Conservation (phyloP, 768 basidiomycete genomes). For the Floccularia luteovirens region DNA sequence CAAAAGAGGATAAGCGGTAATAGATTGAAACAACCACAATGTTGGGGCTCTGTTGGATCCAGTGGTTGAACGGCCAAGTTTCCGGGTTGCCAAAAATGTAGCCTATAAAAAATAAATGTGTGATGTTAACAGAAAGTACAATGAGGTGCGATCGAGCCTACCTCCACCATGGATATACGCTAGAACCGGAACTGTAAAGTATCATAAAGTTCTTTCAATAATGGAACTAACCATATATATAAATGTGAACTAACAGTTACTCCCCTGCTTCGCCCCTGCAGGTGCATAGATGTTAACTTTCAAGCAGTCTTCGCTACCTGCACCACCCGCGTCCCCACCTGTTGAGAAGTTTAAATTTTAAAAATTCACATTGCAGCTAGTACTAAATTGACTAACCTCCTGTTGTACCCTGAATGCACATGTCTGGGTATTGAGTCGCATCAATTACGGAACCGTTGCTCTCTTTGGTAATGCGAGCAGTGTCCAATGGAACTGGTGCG, state of each 20-base stretch:
- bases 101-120: slow-evolving; percentile 18
- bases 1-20: slow-evolving; percentile 56
- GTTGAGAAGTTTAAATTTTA: too few species aligned
- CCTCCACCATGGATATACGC: slow-evolving; percentile 44
- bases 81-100: slow-evolving; percentile 54
- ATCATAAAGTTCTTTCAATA: background rate
- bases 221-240: background rate
- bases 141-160: too few species aligned
- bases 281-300: slow-evolving; percentile 64
- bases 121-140: background rate
- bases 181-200: slow-evolving; percentile 30
- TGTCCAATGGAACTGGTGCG: slow-evolving; percentile 45
- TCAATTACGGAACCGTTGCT: slow-evolving; percentile 33
- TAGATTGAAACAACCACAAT: slow-evolving; percentile 61
- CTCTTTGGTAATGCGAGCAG: slow-evolving; percentile 27
- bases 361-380: background rate
- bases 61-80: slow-evolving; percentile 61
- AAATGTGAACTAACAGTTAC: slow-evolving; percentile 30
- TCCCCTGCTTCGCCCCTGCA: slow-evolving; percentile 31
- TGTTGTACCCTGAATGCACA: slow-evolving; percentile 49
- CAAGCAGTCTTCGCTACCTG: slow-evolving; percentile 60
- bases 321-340: slow-evolving; percentile 54
- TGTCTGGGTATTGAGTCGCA: slow-evolving; percentile 45
- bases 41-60: slow-evolving; percentile 56
- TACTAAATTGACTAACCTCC: background rate